A percentile compares a stretch with the other conserved stretches of the same genome.
Conservation (phyloP, 2,329 filamentous ascomycete genomes). For the Diaporthe citrichinensis region DNA sequence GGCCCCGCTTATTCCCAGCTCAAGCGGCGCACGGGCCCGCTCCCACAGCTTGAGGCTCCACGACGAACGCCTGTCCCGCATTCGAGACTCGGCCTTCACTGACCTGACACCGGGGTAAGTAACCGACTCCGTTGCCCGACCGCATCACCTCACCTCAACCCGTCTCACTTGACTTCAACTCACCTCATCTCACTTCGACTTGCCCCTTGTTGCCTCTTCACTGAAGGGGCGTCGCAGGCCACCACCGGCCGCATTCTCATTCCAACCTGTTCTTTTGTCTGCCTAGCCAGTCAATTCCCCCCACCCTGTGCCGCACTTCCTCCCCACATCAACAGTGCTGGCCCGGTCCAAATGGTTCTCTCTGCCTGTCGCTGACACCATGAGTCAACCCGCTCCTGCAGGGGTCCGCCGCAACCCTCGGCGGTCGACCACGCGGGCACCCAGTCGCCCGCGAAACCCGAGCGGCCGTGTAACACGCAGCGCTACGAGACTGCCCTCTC, state of each 20-base stretch:
- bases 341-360: conserved; percentile 18
- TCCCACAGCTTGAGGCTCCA: conserved; percentile 8
- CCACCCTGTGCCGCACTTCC: not conserved
- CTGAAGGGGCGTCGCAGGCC: conserved; percentile 5
- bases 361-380: conserved; percentile 32
- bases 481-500: conserved; percentile 36
- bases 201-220: not conserved
- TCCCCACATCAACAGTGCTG: conserved; percentile 5
- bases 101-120: not conserved
- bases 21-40: not conserved
- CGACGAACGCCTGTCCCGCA: conserved; percentile 3
- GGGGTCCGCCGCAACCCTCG: conserved; percentile 41
- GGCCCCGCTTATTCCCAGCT: conserved; percentile 10
- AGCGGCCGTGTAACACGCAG: conserved; percentile 40
- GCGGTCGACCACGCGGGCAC: conserved; percentile 33
- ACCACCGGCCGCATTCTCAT: not conserved
- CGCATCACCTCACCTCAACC: conserved; percentile 11
- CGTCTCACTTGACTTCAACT: conserved; percentile 13
- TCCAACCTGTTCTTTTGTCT: not conserved
- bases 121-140: conserved; percentile 22
- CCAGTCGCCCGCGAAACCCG: conserved; percentile 36
- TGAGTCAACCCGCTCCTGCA: conserved; percentile 39
- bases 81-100: not conserved
- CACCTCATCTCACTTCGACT: conserved; percentile 16
- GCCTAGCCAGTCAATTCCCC: not conserved